phyloP scores from a whole-genome alignment of 2,329 filamentous ascomycete genomes.

The Lasiodiplodia gonubiensis region DNA sequence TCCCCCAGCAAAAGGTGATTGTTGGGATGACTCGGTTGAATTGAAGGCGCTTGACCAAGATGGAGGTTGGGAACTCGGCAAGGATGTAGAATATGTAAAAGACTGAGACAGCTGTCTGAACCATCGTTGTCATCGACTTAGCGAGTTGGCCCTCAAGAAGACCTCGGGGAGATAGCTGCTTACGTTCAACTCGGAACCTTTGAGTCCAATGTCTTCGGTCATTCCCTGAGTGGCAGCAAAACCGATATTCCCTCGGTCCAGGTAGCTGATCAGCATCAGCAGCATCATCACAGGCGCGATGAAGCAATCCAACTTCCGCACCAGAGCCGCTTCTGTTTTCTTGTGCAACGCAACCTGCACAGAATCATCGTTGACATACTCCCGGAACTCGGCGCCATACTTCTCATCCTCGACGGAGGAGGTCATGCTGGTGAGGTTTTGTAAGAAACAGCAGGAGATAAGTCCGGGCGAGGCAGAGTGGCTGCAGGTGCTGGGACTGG shows the following conservation, averaged over 20 bases:
- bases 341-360: conserved; percentile 31
- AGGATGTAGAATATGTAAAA: conserved; percentile 46
- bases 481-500: no score
- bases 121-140: not conserved
- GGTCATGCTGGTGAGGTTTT: not conserved
- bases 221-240: conserved; percentile 45
- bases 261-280: conserved; percentile 43
- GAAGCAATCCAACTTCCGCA: conserved; percentile 41
- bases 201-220: conserved; percentile 38
- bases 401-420: conserved; percentile 16
- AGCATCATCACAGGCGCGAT: conserved; percentile 46
- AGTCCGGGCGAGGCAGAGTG: no score
- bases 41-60: conserved; percentile 42
- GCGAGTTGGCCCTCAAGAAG: not conserved
- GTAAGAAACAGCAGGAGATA: not conserved
- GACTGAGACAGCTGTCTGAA: conserved; percentile 41
- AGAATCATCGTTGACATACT: conserved; percentile 33
- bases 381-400: not conserved
- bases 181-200: conserved; percentile 39
- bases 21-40: conserved; percentile 42
- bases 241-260: conserved; percentile 44
- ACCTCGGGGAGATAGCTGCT: not conserved
- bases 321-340: conserved; percentile 38
- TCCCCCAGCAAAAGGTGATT: conserved; percentile 38
- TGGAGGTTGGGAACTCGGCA: conserved; percentile 43